Evolutionary conservation across 2,329 filamentous ascomycete genomes (phyloP).

Genomic region (Penicillium sp.): DNA sequence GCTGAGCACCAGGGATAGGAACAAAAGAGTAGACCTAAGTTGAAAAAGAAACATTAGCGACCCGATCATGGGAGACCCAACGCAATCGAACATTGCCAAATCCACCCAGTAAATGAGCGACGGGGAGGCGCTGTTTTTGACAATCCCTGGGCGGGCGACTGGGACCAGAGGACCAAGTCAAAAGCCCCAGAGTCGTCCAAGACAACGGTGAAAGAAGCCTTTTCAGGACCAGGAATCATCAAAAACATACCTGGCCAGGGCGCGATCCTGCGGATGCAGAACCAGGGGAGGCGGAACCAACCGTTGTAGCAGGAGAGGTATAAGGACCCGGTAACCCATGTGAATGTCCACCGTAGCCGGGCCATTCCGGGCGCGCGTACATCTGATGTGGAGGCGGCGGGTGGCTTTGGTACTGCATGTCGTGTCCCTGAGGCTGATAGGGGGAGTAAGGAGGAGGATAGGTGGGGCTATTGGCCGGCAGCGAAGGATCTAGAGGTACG

Average conservation of each 20-base stretch:
- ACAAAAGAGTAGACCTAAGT: conserved; percentile 92
- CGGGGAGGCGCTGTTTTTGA: conserved; percentile 26
- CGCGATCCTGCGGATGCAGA: conserved; percentile 61
- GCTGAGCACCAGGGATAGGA: conserved; percentile 92
- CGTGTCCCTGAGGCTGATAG: conserved; percentile 77
- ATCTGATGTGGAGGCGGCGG: conserved; percentile 49
- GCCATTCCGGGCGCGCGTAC: conserved; percentile 50
- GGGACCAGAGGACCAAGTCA: conserved; percentile 3
- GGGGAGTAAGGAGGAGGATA: conserved; percentile 87
- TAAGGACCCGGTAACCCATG: conserved; percentile 52
- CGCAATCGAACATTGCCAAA: conserved; percentile 1
- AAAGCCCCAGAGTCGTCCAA: conserved; percentile 27
- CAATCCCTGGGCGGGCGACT: conserved; percentile 14
- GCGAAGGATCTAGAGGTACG: conserved; percentile 99
- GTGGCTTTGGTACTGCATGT: conserved; percentile 71
- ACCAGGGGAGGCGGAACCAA: conserved; percentile 59
- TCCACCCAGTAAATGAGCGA: conserved; percentile 1
- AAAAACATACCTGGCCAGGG: conserved; percentile 62
- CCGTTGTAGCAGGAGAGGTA: conserved; percentile 56
- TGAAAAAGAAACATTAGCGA: conserved; percentile 21
- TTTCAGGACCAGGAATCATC: conserved; percentile 34
- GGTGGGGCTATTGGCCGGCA: conserved; percentile 87
- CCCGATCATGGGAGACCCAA: not conserved
- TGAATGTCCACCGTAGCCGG: conserved; percentile 47
- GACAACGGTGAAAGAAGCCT: conserved; percentile 31